These are phyloP conservation scores for Tylopilus plumbeoviolaceoides DNA, from an alignment of 768 basidiomycete species.

Conservation along the genomic window DNA sequence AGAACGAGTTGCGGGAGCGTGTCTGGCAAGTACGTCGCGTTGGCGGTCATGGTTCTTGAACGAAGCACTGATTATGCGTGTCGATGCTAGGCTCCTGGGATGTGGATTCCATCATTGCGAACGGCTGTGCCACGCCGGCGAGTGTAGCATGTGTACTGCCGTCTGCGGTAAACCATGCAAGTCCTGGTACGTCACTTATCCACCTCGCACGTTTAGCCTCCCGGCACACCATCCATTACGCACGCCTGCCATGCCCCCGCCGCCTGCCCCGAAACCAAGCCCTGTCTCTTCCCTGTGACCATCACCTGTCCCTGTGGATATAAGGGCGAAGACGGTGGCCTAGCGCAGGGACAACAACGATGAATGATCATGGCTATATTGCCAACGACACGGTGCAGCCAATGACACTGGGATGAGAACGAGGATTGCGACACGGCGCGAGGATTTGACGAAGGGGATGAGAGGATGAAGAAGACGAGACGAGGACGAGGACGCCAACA, in stretches of 20 bases:
- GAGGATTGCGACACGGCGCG: too few relatives aligned
- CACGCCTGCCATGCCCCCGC: slow-evolving; percentile 86
- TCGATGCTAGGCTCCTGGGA: slow-evolving; percentile 45
- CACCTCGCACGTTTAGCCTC: slow-evolving; percentile 39
- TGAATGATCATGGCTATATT: too few relatives aligned
- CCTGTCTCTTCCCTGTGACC: slow-evolving; percentile 65
- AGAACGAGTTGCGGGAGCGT: slow-evolving; percentile 74
- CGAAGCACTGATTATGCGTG: neutral
- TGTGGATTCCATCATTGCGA: slow-evolving; percentile 93
- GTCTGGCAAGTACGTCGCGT: slow-evolving; percentile 71
- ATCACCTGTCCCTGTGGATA: slow-evolving; percentile 76
- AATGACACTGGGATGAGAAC: too few relatives aligned
- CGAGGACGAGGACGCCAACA: too few relatives aligned
- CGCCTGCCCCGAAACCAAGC: slow-evolving; percentile 71
- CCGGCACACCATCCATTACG: slow-evolving; percentile 70
- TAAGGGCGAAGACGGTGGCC: too few relatives aligned
- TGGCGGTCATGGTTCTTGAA: too few relatives aligned
- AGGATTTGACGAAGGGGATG: too few relatives aligned
- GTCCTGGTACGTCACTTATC: slow-evolving; percentile 56
- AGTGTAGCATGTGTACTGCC: slow-evolving; percentile 72
- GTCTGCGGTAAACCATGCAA: slow-evolving; percentile 85
- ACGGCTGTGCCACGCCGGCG: slow-evolving; percentile 74
- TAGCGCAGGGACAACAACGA: too few relatives aligned
- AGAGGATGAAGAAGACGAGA: too few relatives aligned
- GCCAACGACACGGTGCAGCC: too few relatives aligned